phyloP scores from a whole-genome alignment of 257 asterid species.

The Fraxinus pennsylvanica region DNA sequence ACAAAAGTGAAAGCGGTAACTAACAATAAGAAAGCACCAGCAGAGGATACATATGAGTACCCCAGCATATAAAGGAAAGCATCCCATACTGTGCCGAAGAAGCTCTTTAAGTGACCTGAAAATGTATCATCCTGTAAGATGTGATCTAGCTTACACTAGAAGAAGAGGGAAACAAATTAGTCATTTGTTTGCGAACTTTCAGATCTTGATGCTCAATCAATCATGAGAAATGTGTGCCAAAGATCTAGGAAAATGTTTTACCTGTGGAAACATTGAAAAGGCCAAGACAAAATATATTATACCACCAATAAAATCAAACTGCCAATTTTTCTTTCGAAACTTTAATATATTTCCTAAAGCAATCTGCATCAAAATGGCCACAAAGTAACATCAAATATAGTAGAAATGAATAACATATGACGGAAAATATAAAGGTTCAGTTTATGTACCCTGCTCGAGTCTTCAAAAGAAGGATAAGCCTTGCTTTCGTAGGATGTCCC shows the following conservation, averaged over 20 bases:
- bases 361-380: constrained; percentile 58
- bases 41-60: constrained; percentile 68
- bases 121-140: constrained; percentile 79
- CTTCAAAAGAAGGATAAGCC: constrained; percentile 94
- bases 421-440: constrained; percentile 3
- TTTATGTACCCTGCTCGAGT: constrained; percentile 84
- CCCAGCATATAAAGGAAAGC: constrained; percentile 74
- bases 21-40: constrained; percentile 73
- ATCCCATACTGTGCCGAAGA: constrained; percentile 86
- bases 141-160: constrained; percentile 92
- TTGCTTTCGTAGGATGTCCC: constrained; percentile 78
- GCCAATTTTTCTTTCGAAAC: constrained; percentile 99
- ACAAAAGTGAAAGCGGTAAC: constrained; percentile 73
- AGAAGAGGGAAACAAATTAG: constrained; percentile 32
- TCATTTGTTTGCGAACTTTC: constrained; percentile 6
- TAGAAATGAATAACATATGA: constrained; percentile 19
- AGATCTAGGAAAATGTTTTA: constrained; percentile 26
- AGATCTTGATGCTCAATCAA: constrained; percentile 6
- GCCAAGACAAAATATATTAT: constrained; percentile 79
- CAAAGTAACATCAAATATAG: constrained; percentile 7
- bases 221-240: constrained; percentile 2
- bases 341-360: constrained; percentile 96
- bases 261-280: constrained; percentile 99
- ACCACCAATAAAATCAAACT: constrained; percentile 94
- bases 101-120: constrained; percentile 80